Base-by-base conservation (phyloP, 352 stramenopile species). In the Peronospora destructor region DNA sequence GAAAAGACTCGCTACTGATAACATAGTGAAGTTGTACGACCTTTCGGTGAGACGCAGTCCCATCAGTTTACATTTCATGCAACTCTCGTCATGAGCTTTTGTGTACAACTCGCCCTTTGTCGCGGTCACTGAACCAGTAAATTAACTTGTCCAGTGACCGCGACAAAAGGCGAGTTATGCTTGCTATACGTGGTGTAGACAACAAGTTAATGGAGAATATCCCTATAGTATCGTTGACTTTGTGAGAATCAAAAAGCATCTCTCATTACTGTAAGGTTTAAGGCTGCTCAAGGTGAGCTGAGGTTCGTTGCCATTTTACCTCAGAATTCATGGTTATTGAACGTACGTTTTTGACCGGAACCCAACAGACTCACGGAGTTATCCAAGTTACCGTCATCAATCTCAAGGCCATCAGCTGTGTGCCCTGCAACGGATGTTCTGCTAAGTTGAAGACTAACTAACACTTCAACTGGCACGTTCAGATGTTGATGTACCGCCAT, bases 401-500 rank as follows among this genome's bases (percentile, higher is more conserved):
- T 11, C 33, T 19, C 5, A 51, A 47, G 43, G 39, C 8, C 26
- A 36, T 57, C 41, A 58, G 14, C 43, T 73, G 8, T 77, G 68
- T 37, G 45, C 60, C 6, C 57, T 84, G 8, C 73, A 82, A 46
- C 65, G 71, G 16, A 78, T 84, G 68, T 82, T 82, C 37, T 61
- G 55, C 8, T 49, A 44, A 59, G 29, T 9, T 50, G 23, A 14
- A 21, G 26, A 10, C 4, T 2, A n/a, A 10, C 4, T 2, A n/a
- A 34, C 3, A 9, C 3, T 1, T 34, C 30, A 14, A 38, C 76
- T 87, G 8, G 71, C 69, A 6, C 76, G 71, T 28, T 87, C 76
- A 2, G 70, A 45, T 6, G 54, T 73, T 10, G 71, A 76, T 12
- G 64, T 60, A 1, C 60, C 54, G 10, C 51, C 66, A 38, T 83